Percentiles rank a stretch among this genome's conserved stretches.
These are phyloP conservation scores for Apiospora saccharicola DNA, from an alignment of 2,329 filamentous ascomycete species.

Conservation along the genomic window DNA sequence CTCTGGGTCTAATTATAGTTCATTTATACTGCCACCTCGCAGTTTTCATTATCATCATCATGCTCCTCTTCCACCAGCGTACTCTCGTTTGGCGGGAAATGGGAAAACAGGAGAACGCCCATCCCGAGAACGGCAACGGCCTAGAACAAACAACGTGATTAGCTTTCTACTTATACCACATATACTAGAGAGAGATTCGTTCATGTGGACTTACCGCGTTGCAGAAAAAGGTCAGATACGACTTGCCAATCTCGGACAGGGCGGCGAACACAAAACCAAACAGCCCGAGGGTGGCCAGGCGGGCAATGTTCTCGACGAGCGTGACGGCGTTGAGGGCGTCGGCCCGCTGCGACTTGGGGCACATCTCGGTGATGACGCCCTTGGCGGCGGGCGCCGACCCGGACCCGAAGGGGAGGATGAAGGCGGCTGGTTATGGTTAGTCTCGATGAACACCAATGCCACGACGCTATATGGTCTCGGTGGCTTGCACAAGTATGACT, in stretches of 20 bases:
- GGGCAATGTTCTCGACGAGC: conserved; percentile 73
- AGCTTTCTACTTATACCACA: too few relatives aligned
- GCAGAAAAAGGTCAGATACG: conserved; percentile 70
- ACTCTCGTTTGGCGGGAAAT: conserved; percentile 22
- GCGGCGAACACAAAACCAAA: conserved; percentile 74
- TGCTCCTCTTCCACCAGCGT: conserved; percentile 17
- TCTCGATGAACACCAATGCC: not conserved
- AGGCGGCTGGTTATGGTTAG: conserved; percentile 59
- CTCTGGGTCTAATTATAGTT: too few relatives aligned
- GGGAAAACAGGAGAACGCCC: conserved; percentile 18
- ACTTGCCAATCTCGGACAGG: conserved; percentile 65
- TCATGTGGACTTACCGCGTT: conserved; percentile 62
- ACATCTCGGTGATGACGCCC: conserved; percentile 77
- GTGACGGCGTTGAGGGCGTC: conserved; percentile 75
- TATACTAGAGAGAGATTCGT: too few relatives aligned
- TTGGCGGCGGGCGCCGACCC: conserved; percentile 75
- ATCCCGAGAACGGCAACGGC: not conserved
- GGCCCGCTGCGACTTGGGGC: conserved; percentile 64
- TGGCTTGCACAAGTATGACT: conserved; percentile 28
- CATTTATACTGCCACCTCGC: not conserved
- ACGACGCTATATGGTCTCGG: not conserved
- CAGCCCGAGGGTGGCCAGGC: conserved; percentile 67
- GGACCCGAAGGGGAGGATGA: conserved; percentile 71
- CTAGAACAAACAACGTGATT: not conserved
- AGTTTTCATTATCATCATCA: not conserved